Evolutionary conservation across 768 basidiomycete genomes (phyloP), one percentile per base, ranked within the genome.

Genomic region (Royoungia palumana): DNA sequence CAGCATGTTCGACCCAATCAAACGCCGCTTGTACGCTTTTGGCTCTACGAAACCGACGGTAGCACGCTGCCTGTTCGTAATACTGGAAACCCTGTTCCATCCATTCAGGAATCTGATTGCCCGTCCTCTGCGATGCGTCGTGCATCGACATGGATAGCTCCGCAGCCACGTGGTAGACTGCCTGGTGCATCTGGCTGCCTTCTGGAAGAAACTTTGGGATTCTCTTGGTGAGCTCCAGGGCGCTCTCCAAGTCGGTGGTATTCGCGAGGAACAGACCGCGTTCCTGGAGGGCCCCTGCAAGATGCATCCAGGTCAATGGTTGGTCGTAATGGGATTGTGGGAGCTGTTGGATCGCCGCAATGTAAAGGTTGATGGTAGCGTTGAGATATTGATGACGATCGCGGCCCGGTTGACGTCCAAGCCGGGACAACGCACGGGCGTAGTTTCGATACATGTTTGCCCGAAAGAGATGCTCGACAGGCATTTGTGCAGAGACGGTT

Each of bases 81-180:
- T 35, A 46, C 22, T 13, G 28, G 44, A 64, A 54, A 13, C 28
- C 20, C 2, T 52, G 41, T 30, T 66, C 58, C 43, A 63, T 17
- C 3, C 27, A 38, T 2, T 10, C 25, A 4, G 50, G 6, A 1
- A 2, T 8, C n/a, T n/a, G n/a, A n/a, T 36, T 38, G 27, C 14
- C 2, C 21, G 17, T 14, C n/a, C 32, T 16, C 7, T 16, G 6
- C 14, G 43, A 34, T 9, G 11, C 3, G 6, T 5, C 2, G 20
- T 55, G 55, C 28, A 41, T 25, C 19, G 19, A 7, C 30, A 37
- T 12, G 34, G 6, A 40, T 16, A 60, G 1, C 1, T 0, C 12
- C 9, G 50, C 55, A 2, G 47, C 44, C 2, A 2, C 0, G 7
- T 20, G 28, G 25, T 32, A 61, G 32, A 50, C 4, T 5, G 0